Evolutionary conservation across 108 stramenopile genomes (phyloP).

Genomic region (Fistulifera pelliculosa): DNA sequence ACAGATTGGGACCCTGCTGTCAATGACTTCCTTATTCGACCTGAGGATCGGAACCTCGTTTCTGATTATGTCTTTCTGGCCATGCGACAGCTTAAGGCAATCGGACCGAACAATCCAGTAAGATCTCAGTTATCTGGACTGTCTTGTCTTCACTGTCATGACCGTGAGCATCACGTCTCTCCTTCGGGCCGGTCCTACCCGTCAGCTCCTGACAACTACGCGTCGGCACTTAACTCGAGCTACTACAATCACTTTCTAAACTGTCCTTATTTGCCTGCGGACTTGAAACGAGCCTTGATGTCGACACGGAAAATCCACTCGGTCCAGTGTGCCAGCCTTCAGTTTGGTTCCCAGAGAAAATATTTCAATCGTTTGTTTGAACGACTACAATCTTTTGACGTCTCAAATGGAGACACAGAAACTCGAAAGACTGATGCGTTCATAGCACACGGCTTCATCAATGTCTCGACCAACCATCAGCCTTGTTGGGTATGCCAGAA

Average conservation of each 20-base stretch:
- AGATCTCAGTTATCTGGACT: conserved; percentile 8
- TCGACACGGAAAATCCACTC: conserved; percentile 33
- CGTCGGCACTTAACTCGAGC: conserved; percentile 36
- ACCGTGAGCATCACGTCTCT: conserved; percentile 1
- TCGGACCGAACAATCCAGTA: conserved; percentile 16
- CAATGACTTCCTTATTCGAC: conserved; percentile 28
- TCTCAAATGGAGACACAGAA: not conserved
- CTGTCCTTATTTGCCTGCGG: conserved; percentile 20
- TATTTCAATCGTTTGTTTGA: conserved; percentile 39
- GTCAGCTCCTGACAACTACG: conserved; percentile 46
- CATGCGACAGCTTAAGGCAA: conserved; percentile 35
- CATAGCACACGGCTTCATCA: conserved; percentile 13
- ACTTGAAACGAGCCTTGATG: conserved; percentile 25
- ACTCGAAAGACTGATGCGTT: conserved; percentile 2
- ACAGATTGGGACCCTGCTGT: conserved; percentile 22
- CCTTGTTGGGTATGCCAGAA: conserved; percentile 24
- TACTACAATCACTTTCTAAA: conserved; percentile 42
- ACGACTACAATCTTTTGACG: conserved; percentile 1
- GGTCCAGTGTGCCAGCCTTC: conserved; percentile 25
- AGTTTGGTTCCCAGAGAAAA: conserved; percentile 43
- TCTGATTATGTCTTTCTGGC: conserved; percentile 50
- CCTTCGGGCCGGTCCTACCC: conserved; percentile 40
- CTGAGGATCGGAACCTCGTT: conserved; percentile 27
- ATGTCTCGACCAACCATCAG: conserved; percentile 1
- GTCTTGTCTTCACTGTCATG: conserved; percentile 16